These are phyloP conservation scores for Pascua guehoae DNA, from an alignment of 1,284 basidiomycete species.

Conservation along the genomic window DNA sequence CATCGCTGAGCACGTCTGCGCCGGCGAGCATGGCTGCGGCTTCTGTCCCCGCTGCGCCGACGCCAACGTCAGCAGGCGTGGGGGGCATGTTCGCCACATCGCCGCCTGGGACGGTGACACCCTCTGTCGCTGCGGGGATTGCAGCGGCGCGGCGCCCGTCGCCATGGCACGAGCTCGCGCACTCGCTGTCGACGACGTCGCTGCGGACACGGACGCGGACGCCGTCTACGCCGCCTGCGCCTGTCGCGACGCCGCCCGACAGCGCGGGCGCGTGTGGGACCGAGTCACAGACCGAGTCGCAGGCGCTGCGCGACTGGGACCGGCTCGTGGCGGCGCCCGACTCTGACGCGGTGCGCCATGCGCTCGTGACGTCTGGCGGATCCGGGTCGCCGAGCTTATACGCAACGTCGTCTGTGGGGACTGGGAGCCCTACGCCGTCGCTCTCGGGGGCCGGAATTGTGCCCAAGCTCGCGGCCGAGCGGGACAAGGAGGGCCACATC, in stretches of 20 bases:
- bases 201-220: conserved; percentile 16
- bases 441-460: not conserved
- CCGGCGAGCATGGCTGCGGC: no score
- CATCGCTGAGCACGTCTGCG: no score
- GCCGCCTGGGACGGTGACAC: no score
- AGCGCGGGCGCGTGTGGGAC: conserved; percentile 1
- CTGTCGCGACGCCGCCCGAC: not conserved
- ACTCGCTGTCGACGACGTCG: conserved; percentile 35
- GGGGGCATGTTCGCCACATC: no score
- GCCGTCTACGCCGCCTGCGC: conserved; percentile 1
- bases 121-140: not conserved
- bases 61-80: no score
- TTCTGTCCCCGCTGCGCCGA: no score
- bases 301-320: conserved; percentile 42
- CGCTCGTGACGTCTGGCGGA: conserved; percentile 28
- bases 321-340: conserved; percentile 26
- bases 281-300: conserved; percentile 12
- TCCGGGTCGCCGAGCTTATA: conserved; percentile 11
- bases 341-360: conserved; percentile 30
- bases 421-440: not conserved
- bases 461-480: conserved; percentile 45
- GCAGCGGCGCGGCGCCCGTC: conserved; percentile 30
- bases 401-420: not conserved
- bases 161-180: conserved; percentile 45
- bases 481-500: conserved; percentile 49